phyloP scores from a whole-genome alignment of 176 grass and related monocot genomes.

The Coix lacrymajobi region DNA sequence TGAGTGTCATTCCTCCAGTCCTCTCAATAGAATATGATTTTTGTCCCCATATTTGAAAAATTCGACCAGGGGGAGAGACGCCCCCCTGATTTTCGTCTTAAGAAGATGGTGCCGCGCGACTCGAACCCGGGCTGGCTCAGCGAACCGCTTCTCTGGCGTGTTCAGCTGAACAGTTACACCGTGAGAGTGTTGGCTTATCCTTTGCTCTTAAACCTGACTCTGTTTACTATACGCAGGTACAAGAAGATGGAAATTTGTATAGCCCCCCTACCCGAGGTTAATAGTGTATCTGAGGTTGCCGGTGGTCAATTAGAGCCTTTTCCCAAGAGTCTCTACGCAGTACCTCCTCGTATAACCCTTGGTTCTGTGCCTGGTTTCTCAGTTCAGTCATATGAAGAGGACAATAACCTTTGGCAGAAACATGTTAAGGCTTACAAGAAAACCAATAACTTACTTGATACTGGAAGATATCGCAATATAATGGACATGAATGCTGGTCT shows the following conservation, averaged over 20 bases:
- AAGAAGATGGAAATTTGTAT: slow-evolving; percentile 83
- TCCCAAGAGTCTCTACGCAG: slow-evolving; percentile 59
- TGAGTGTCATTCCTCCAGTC: slow-evolving; percentile 25
- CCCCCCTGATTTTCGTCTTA: no score
- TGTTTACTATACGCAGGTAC: slow-evolving; percentile 53
- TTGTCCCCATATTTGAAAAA: not conserved
- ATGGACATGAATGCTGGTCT: slow-evolving; percentile 85
- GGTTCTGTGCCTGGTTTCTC: slow-evolving; percentile 49
- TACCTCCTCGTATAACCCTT: slow-evolving; percentile 62
- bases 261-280: slow-evolving; percentile 49
- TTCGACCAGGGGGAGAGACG: no score
- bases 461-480: slow-evolving; percentile 72
- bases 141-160: no score
- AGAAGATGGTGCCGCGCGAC: no score
- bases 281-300: slow-evolving; percentile 43
- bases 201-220: slow-evolving; percentile 8
- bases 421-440: slow-evolving; percentile 66
- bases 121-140: no score
- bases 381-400: slow-evolving; percentile 44
- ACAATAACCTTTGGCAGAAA: slow-evolving; percentile 69
- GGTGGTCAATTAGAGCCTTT: slow-evolving; percentile 59
- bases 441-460: slow-evolving; percentile 53
- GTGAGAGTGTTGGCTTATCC: no score
- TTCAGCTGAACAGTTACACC: no score
- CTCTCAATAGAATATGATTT: not conserved